These are phyloP conservation scores for Pseudogymnoascus sp. DNA, from an alignment of 2,329 filamentous ascomycete genomes.

Conservation along the genomic window DNA sequence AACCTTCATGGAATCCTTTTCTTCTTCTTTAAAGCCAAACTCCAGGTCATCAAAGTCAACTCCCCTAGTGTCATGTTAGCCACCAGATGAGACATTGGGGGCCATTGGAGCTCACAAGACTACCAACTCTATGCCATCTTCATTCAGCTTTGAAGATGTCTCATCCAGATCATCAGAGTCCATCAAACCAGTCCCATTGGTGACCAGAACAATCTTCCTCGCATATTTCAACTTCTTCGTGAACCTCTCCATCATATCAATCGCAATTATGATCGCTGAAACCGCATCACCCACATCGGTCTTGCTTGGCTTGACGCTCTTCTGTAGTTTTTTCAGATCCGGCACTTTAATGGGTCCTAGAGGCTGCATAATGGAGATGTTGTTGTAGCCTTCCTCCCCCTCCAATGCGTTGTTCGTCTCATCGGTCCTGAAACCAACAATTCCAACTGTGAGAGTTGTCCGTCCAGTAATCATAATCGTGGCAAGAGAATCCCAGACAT, in stretches of 20 bases:
- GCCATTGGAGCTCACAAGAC: constrained; percentile 53
- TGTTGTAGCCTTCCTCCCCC: constrained; percentile 64
- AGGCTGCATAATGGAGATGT: constrained; percentile 73
- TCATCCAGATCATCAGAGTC: constrained; percentile 62
- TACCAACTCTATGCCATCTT: constrained; percentile 66
- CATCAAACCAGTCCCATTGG: constrained; percentile 67
- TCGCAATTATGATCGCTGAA: constrained; percentile 76
- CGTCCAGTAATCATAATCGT: constrained; percentile 58
- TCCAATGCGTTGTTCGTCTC: constrained; percentile 60
- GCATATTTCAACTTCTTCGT: constrained; percentile 78
- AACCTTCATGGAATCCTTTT: constrained; percentile 66
- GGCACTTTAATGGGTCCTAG: constrained; percentile 53
- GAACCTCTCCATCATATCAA: constrained; percentile 72
- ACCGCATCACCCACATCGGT: constrained; percentile 72
- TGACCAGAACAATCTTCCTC: constrained; percentile 74
- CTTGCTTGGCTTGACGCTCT: constrained; percentile 55
- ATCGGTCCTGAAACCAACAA: constrained; percentile 76
- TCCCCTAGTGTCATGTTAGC: constrained; percentile 45
- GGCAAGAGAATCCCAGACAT: constrained; percentile 90
- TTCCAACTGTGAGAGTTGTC: constrained; percentile 67
- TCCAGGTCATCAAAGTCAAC: constrained; percentile 90
- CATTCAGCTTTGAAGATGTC: constrained; percentile 66
- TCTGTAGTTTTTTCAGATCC: constrained; percentile 56
- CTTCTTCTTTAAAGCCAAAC: constrained; percentile 85
- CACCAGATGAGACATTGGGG: background rate